These are phyloP conservation scores for Stachybotrys chartarum DNA, from an alignment of 2,329 filamentous ascomycete genomes.

Conservation along the genomic window DNA sequence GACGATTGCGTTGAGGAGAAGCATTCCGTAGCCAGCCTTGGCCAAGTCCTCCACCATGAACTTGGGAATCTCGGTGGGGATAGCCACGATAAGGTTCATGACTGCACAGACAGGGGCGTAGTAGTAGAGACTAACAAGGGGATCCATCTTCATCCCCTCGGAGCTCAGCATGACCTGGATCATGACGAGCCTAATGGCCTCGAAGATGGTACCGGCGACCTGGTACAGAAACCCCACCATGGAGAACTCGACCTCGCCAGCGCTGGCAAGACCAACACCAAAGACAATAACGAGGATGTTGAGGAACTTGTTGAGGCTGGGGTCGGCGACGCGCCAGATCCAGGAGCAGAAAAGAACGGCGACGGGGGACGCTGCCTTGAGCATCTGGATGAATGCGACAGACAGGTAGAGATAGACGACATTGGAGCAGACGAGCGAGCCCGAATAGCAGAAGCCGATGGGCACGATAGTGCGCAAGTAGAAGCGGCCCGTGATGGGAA, in stretches of 20 bases:
- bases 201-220: conserved; percentile 68
- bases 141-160: conserved; percentile 78
- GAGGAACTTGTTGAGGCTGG: conserved; percentile 33
- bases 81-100: conserved; percentile 68
- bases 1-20: conserved; percentile 67
- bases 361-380: conserved; percentile 62
- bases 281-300: conserved; percentile 46
- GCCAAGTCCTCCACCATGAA: conserved; percentile 62
- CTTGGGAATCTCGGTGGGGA: conserved; percentile 59
- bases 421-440: conserved; percentile 60
- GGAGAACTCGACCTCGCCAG: conserved; percentile 63
- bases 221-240: conserved; percentile 62
- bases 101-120: conserved; percentile 77
- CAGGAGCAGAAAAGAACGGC: conserved; percentile 61
- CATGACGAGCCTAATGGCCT: conserved; percentile 77
- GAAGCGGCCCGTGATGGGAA: conserved; percentile 52
- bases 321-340: conserved; percentile 45
- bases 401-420: conserved; percentile 61
- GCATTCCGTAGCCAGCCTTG: conserved; percentile 54
- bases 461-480: conserved; percentile 59
- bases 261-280: conserved; percentile 44
- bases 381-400: conserved; percentile 65
- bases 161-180: conserved; percentile 74
- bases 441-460: conserved; percentile 59
- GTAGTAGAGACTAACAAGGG: conserved; percentile 82